Base-by-base conservation (phyloP, 2,329 filamentous ascomycete species). In the Trichoderma aggressivum region DNA sequence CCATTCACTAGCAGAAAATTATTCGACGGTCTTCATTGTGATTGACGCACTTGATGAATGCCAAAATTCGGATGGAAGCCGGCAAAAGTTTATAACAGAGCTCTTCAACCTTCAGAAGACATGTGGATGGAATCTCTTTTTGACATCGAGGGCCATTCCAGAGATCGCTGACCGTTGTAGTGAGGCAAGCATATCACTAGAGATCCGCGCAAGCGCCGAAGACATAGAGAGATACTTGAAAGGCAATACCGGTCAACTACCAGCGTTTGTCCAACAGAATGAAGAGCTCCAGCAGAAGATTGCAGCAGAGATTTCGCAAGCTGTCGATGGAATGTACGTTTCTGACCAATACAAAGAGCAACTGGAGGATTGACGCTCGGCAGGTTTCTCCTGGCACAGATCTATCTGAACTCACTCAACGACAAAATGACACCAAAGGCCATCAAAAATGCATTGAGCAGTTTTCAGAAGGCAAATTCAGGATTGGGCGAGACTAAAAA, bases 81-180 rank as follows among this genome's bases (percentile, higher is more conserved):
- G 26, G 14, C 58, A 55, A 12, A 10, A 3, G 4, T 11, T 63
- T 5, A 11, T 55, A 12, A 16, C 16, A 21, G 56, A 58, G 26
- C 21, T 71, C n/a, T 53, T 53, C 24, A 14, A 18, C 3, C 36
- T 71, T 1, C 63, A 71, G 12, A 5, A 55, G 8, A 30, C 34
- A 1, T 11, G 1, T 16, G 39, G 16, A 16, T 18, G 12, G 1
- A 71, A 61, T 12, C 8, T 36, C 2, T 68, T 71, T 24, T 6
- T 28, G 5, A 71, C 70, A 16, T 71, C 0, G 77, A 85, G 18
- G 30, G 11, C 2, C 16, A 36, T 30, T n/a, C 34, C 53, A 43
- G 53, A 70, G 5, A 55, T 72, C 1, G 8, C 18, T 11, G 12
- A 21, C 7, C n/a, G 10, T 7, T 61, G 56, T 21, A 55, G 8